phyloP scores from a whole-genome alignment of 106 monocot genomes.

The Allium cepa region DNA sequence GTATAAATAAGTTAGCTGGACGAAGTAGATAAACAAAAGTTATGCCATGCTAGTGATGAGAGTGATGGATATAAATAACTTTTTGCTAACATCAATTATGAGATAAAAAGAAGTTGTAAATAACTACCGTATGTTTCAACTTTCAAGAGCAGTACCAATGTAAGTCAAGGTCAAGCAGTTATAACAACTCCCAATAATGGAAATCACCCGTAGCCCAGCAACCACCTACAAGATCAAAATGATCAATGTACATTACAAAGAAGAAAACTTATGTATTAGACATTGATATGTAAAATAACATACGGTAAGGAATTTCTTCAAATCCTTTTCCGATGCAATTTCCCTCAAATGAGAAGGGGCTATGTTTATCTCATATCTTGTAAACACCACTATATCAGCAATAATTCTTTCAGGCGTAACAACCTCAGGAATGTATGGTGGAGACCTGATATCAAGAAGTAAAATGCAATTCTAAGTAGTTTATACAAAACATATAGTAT shows the following conservation, averaged over 20 bases:
- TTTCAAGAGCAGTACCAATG: constrained; percentile 32
- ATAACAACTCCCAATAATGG: constrained; percentile 57
- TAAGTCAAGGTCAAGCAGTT: constrained; percentile 84
- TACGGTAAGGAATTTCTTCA: constrained; percentile 78
- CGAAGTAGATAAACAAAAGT: neutral
- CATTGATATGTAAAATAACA: constrained; percentile 1
- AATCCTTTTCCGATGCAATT: constrained; percentile 52
- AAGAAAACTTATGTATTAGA: neutral
- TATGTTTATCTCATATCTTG: constrained; percentile 53
- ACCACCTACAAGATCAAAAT: constrained; percentile 40
- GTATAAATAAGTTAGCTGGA: neutral
- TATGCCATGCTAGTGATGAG: too few species aligned
- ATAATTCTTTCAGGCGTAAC: constrained; percentile 57
- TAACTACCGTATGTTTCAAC: too few species aligned
- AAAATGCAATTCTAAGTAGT: too few species aligned
- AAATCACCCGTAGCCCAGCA: constrained; percentile 70
- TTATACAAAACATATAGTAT: too few species aligned
- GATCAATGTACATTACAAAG: neutral
- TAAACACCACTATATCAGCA: constrained; percentile 37
- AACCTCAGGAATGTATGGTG: constrained; percentile 62
- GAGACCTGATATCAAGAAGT: constrained; percentile 21
- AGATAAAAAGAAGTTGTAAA: too few species aligned
- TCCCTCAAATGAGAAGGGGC: constrained; percentile 38
- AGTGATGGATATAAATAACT: too few species aligned
- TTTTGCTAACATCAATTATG: too few species aligned